Base-by-base conservation (phyloP, 352 stramenopile species). In the Pythium chondricola region DNA sequence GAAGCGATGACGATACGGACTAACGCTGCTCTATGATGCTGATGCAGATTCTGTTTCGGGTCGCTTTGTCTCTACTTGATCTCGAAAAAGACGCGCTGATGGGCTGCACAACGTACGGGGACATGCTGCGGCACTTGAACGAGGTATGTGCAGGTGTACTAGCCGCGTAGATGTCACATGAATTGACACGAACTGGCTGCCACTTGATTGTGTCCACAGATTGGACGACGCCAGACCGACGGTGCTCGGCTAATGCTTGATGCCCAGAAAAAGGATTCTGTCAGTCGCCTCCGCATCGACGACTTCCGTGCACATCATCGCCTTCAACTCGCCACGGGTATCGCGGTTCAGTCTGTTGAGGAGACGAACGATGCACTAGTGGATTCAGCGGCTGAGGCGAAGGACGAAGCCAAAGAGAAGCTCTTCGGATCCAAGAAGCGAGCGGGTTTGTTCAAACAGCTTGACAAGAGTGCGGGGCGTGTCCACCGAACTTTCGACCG, bases 221-320 rank as follows among this genome's bases (percentile, higher is more conserved):
- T 92, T 46, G 83, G 83, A 26, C 56, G 79, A 36, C 63, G 65
- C 17, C 44, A 66, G 14, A 56, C 80, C 2, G 66, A 87, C 47
- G 65, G 71, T 4, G 40, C 67, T 18, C 52, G 51, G 16, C 54
- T 94, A 14, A 53, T 91, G 45, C 60, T 72, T 22, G 52, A 76
- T 5, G 71, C 78, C 2, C 67, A 70, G 41, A 69, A 72, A 16
- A 83, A 91, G 41, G 75, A 89, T 7, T 73, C 69, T 14, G 77
- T 91, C 3, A 75, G 81, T 47, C 69, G 74, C 30, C 60, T 69
- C 4, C 72, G 79, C 27, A 75, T 94, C 30, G 83, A 94, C 58
- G 83, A 92, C 46, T 91, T 94, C 59, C 63, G 83, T 49, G 83
- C 80, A 3, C 80, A 92, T 20, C 81, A 94, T 48, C 77, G 83